Base-by-base conservation (phyloP, 257 asterid genomes). In the Linaria vulgaris region DNA sequence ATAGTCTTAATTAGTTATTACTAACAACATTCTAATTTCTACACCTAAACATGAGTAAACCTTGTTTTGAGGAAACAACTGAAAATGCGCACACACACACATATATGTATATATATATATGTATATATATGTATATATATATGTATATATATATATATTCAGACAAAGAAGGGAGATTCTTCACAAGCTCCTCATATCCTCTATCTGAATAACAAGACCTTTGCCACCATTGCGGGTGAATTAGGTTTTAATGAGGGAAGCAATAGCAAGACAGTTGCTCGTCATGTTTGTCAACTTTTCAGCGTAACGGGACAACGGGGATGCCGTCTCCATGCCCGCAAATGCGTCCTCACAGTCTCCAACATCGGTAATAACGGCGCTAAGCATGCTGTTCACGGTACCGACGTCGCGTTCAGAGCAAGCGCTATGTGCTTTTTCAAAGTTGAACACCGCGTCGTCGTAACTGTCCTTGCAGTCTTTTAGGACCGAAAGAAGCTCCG, bases 261-360 rank as follows among this genome's bases (percentile, higher is more conserved):
- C 37, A 14, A 84, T 67, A 0, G 91, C 83, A 43, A 81, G 74
- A 51, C 76, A 74, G 24, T 79, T 81, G 77, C 80, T 79, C 4
- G 88, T 69, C 91, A 84, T 84, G 39, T 74, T 65, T 0, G 68
- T 69, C 67, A 84, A 56, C 74, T 62, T 77, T 12, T 61, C 66
- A 0, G 79, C 63, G 8, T 69, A 51, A 1, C 1, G 27, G 4
- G 63, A 11, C 11, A 82, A 1, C 0, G 79, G 91, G 7, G 73
- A 74, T 4, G 27, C 22, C 0, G 56, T 3, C n/a, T 41, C 46
- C 30, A 59, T 24, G 52, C 70, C 67, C 2, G 45, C 4, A 23
- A 82, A 64, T 45, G 19, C 79, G 7, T 79, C 84, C 72, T 73
- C 70, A 6, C 91, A 82, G 12, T 75, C 85, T 3, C 68, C 71